Evolutionary conservation across 441 rosid genomes (phyloP), one percentile per base, ranked within the genome.

Genomic region (Omphalea diandra): DNA sequence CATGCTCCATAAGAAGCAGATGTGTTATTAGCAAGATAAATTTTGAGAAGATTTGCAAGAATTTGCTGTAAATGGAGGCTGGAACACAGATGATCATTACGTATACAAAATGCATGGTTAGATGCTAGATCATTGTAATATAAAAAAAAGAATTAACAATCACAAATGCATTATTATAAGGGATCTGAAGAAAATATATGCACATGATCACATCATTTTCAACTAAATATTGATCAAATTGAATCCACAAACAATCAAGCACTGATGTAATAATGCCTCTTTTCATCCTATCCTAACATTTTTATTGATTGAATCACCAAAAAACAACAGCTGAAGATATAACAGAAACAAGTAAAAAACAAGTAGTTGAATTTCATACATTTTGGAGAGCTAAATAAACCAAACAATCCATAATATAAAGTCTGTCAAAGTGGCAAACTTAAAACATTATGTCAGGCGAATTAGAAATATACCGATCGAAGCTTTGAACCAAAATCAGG

Each of bases 401-500:
- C 7, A 43, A 8, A 63, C 3, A 11, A 43, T 29, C 1, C 59
- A 41, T 5, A 40, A 29, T 29, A 58, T 14, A 26, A 46, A 14
- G 22, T 54, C 3, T 2, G 2, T 22, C n/a, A 38, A 52, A 65
- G 26, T 20, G 3, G 1, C 32, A 12, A 66, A 59, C 44, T 55
- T 68, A 11, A 22, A 69, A 17, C 0, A 52, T 31, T 15, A n/a
- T n/a, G n/a, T n/a, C n/a, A 53, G 11, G 3, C 18, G 50, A n/a
- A 11, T 50, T 15, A 73, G 76, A 59, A 50, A 60, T 27, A 67
- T 90, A 92, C 99, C 84, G 80, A 76, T 15, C 96, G 91, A 58
- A 94, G 91, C 58, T 86, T 92, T 26, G 96, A 83, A 63, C 97
- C 98, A 65, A 94, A 94, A 67, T 89, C 98, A 15, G 90, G 83